Base-by-base conservation (phyloP, 2,329 filamentous ascomycete genomes). In the Penicillium sp. region DNA sequence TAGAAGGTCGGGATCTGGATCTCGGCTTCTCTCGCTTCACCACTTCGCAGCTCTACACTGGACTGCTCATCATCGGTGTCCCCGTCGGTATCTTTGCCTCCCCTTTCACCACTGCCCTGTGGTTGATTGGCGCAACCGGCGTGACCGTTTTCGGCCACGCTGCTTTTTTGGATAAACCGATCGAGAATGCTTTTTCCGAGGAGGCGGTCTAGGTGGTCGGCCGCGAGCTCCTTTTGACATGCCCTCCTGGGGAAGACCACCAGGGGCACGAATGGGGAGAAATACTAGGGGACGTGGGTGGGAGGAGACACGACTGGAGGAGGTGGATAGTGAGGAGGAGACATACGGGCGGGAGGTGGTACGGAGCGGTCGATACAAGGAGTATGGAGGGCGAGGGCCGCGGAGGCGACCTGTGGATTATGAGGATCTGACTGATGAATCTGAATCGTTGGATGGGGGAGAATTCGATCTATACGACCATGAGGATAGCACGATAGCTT, bases 181-280 rank as follows among this genome's bases (percentile, higher is more conserved):
- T 97, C 82, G 94, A 97, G 87, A 93, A 95, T 92, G 92, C 92
- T 97, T 99, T 99, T 97, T 97, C 93, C 84, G 94, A 95, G 92
- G 94, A 99, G 93, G 93, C 94, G 92, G 94, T 99, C 89, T 99
- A 97, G 87, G 84, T 95, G 92, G 92, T 97, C 94, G 93, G 91
- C 93, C 93, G 94, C 94, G 89, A 94, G 88, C 92, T 96, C 93
- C 92, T 80, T 79, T 83, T 78, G 79, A 80, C 82, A 87, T 88
- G 91, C 91, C 92, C 90, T 88, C 82, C 85, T 92, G 90, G 93
- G 93, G 92, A 97, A 97, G 93, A 97, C 91, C 91, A 94, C 89
- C 90, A 84, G 89, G 90, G 89, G 89, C 87, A 84, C 85, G 82
- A 75, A 71, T 69, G 78, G 82, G 84, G 82, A 85, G 84, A 81